Base-by-base conservation (phyloP, 345 rosid species). In the Trapa incisa region DNA sequence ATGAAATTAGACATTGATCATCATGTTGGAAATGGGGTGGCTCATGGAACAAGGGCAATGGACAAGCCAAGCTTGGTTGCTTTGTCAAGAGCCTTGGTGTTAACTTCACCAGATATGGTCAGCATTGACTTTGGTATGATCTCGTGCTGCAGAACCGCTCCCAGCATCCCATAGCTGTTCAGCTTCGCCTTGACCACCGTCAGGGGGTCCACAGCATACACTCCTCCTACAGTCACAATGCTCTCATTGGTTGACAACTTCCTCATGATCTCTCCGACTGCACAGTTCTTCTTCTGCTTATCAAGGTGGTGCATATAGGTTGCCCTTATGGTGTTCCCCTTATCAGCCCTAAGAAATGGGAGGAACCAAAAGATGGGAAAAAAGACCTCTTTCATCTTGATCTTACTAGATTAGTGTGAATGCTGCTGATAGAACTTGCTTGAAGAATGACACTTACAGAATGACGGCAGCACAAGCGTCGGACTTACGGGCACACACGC, bases 171-270 rank as follows among this genome's bases (percentile, higher is more conserved):
- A 50, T 80, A 75, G 76, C 83, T 91, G 81, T 89, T 85, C 60
- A 94, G 89, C 80, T 89, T 94, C 52, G 89, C 97, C 78, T 91
- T 94, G 77, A 87, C 80, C 33, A 80, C 29, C 7, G 97, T 94
- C 74, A 84, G 70, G 54, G 80, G 80, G 80, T 94, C 99, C 45
- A 94, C 65, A 1, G 96, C 86, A 60, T 83, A 82, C 12, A 80
- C 75, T 43, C 96, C 96, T 69, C 97, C 97, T 66, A 91, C 86
- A 0, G 97, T 89, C 22, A 91, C 78, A 3, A 80, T 85, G 76
- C 91, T 94, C 78, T 94, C 97, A 56, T 94, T 94, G 4, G 96
- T 87, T 5, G 97, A 87, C 74, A 94, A 89, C 75, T 73, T 89
- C 76, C 97, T 80, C 67, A 79, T 77, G 69, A 89, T 77, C 82